Conservation (phyloP, 202 grass and related monocot species). For the Cymbopogon flexuosus region DNA sequence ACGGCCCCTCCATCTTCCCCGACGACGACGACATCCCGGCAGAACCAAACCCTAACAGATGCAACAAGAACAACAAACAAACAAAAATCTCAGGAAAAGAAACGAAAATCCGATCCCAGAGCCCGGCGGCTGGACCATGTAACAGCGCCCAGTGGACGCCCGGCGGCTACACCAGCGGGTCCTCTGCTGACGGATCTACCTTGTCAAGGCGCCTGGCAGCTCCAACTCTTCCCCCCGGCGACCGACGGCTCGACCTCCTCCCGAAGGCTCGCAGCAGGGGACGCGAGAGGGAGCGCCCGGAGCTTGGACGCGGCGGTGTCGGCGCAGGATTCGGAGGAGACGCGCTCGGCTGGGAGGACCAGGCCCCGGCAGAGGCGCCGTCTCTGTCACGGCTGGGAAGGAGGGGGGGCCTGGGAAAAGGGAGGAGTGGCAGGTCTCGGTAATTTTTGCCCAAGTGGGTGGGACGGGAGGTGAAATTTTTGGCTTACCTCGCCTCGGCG, state of each 20-base stretch:
- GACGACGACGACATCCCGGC: conserved; percentile 74
- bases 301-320: neutral
- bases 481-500: neutral
- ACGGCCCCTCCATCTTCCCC: conserved; percentile 79
- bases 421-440: neutral
- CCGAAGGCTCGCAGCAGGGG: neutral
- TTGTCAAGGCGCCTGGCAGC: neutral
- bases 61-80: neutral
- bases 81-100: neutral
- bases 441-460: neutral
- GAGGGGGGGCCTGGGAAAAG: neutral
- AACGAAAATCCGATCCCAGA: neutral
- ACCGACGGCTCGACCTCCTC: neutral
- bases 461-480: neutral
- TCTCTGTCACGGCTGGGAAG: neutral
- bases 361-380: neutral
- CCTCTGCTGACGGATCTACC: neutral
- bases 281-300: neutral
- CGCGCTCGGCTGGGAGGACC: neutral
- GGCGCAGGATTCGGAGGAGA: neutral
- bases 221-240: neutral
- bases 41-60: conserved; percentile 22
- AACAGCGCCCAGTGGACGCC: neutral
- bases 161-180: neutral
- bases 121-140: neutral